A percentile compares a stretch with the other conserved stretches of the same genome.
Conservation (phyloP, 2,329 filamentous ascomycete species). For the Pseudopithomyces chartarum region DNA sequence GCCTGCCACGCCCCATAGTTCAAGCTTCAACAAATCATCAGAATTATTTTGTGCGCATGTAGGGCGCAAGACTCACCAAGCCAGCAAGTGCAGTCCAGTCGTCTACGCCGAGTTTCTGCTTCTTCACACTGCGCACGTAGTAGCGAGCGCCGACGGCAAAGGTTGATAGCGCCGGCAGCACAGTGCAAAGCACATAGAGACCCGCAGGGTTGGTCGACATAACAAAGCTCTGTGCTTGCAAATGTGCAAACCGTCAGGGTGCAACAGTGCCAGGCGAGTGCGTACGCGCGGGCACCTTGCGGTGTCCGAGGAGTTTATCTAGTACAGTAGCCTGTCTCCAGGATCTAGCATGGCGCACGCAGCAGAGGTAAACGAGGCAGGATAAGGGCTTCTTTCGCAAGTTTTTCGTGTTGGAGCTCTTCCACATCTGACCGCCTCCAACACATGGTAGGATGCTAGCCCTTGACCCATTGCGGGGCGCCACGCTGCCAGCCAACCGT, state of each 20-base stretch:
- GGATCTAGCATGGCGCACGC: background rate
- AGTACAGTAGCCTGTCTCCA: background rate
- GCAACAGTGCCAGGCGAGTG: background rate
- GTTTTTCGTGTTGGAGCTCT: conserved; percentile 2
- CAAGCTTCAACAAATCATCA: conserved; percentile 2
- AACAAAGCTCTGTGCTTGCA: background rate
- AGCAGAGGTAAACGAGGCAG: background rate
- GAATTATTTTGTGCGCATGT: background rate
- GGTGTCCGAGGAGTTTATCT: conserved; percentile 8
- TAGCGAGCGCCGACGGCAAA: conserved; percentile 5
- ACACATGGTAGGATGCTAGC: conserved; percentile 4
- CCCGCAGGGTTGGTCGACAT: conserved; percentile 9
- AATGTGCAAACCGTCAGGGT: background rate
- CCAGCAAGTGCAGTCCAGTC: conserved; percentile 10
- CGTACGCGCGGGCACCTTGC: conserved; percentile 3
- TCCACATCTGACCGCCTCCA: background rate
- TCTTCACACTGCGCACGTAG: conserved; percentile 6
- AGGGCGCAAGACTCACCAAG: background rate
- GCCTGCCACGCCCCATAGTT: conserved; percentile 5
- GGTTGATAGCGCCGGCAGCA: conserved; percentile 4
- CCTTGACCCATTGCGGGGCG: conserved; percentile 3
- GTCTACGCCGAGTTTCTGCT: conserved; percentile 5
- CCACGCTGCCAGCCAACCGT: background rate
- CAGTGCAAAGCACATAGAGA: conserved; percentile 4
- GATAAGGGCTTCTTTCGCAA: background rate